Evolutionary conservation across 2,329 filamentous ascomycete species (phyloP), one percentile per base, ranked within the genome.

Genomic region (Trichoderma cornu-damae): DNA sequence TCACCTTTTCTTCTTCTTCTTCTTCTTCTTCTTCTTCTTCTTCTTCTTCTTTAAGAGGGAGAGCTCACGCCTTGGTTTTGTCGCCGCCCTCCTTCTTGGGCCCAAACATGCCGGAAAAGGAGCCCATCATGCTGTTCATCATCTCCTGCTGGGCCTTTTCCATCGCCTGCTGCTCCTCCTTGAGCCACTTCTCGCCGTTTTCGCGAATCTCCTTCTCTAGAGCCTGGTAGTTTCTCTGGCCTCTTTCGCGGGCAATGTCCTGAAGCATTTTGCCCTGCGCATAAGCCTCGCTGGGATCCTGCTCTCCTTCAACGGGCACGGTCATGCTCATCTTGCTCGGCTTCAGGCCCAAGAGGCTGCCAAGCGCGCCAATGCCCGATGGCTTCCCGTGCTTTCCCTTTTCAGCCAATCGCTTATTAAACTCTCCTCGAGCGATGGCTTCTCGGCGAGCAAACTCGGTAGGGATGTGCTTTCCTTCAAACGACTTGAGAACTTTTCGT

Each of bases 251-350:
- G 50, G 94, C 91, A 72, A 96, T 86, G 69, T 99, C 94, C 74
- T 92, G 91, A 63, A 96, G 78, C 90, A 97, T 96, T 82, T 97
- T 99, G 66, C 93, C 94, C 73, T 96, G 86, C 2, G 88, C 86
- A 61, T 94, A 83, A 11, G 89, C 90, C 69, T 96, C 90, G 2
- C 81, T 80, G 1, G 88, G 80, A 64, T 81, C 85, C 61, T 83
- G 79, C 69, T 92, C 87, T 49, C 89, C 86, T 48, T 88, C 85
- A 2, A 75, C 74, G 1, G 74, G 69, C 57, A 82, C 79, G 75
- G 81, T 82, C 67, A 82, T 78, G 69, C 75, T 85, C 80, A 85
- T 83, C 65, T 80, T 82, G 65, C 76, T 78, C 1, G 85, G 80
- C 71, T 93, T 94, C 62, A 96, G 79, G 20, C 93, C 93, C 5